These are phyloP conservation scores for Aspergillus carlsbadensis DNA, from an alignment of 495 filamentous ascomycete genomes.

Conservation along the genomic window DNA sequence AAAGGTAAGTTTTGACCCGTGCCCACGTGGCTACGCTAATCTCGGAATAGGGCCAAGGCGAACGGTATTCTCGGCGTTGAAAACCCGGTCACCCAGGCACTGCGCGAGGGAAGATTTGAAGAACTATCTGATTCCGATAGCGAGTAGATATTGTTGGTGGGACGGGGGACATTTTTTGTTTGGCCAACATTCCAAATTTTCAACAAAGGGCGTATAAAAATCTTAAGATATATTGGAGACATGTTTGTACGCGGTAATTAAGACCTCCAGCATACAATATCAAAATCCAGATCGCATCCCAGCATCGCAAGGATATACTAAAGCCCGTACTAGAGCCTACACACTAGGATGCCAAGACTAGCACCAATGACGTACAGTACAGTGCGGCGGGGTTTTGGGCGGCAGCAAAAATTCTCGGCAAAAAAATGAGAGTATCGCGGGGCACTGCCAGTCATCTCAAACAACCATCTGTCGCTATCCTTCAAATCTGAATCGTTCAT, in stretches of 20 bases:
- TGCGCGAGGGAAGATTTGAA: conserved; percentile 75
- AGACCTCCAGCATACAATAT: too few species aligned
- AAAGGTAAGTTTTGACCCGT: conserved; percentile 57
- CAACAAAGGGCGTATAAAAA: too few species aligned
- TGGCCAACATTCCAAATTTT: neutral
- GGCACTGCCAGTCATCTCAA: conserved; percentile 5
- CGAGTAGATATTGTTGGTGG: conserved; percentile 24
- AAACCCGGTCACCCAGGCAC: conserved; percentile 79
- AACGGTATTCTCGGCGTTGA: conserved; percentile 81
- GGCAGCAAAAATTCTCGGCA: conserved; percentile 28
- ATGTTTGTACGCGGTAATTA: too few species aligned
- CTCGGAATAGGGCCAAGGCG: conserved; percentile 62
- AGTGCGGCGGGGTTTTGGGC: conserved; percentile 20
- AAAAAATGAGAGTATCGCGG: conserved; percentile 36
- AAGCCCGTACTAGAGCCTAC: too few species aligned
- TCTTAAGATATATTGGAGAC: too few species aligned
- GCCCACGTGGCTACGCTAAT: conserved; percentile 16
- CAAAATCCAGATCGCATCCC: neutral
- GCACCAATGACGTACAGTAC: conserved; percentile 28
- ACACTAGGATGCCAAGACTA: neutral
- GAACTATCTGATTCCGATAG: conserved; percentile 55
- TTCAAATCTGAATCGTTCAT: neutral
- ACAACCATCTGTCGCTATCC: neutral
- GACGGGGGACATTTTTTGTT: neutral
- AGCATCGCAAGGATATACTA: too few species aligned